Percentiles rank a stretch among this genome's conserved stretches.
Evolutionary conservation across 148 eudicot species (phyloP).

Genomic region (Nyssa sinensis): DNA sequence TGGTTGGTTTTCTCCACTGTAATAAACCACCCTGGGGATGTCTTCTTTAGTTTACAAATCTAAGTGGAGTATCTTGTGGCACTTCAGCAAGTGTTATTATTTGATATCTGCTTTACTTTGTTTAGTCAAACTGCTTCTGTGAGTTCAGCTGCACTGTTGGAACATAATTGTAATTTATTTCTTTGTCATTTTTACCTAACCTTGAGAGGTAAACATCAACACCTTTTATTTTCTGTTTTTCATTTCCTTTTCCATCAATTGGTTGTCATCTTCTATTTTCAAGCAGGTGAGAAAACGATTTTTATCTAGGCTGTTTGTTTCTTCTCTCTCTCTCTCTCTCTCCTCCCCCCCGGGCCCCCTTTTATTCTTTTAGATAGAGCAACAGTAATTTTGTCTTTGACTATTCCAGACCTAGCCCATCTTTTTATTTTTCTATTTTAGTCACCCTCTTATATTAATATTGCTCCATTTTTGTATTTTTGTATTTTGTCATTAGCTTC

Average conservation of each 20-base stretch:
- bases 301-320: too few species aligned
- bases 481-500: background rate
- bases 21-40: too few species aligned
- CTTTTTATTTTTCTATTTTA: background rate
- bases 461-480: background rate
- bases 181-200: background rate
- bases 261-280: background rate
- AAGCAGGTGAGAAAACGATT: background rate
- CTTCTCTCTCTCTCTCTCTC: too few species aligned
- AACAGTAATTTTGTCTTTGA: background rate
- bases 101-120: background rate
- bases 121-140: background rate
- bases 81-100: background rate
- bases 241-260: background rate
- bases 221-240: background rate
- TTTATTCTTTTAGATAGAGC: too few species aligned
- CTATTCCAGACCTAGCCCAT: background rate
- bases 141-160: background rate
- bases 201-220: background rate
- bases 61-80: background rate
- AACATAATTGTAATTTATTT: too few species aligned
- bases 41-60: too few species aligned
- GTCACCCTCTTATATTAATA: background rate
- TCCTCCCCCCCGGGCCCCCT: too few species aligned
- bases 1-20: too few species aligned